Evolutionary conservation across 208 protist genomes (phyloP), one percentile per base, ranked within the genome.

Genomic region (Trypanosomatidae sp.): DNA sequence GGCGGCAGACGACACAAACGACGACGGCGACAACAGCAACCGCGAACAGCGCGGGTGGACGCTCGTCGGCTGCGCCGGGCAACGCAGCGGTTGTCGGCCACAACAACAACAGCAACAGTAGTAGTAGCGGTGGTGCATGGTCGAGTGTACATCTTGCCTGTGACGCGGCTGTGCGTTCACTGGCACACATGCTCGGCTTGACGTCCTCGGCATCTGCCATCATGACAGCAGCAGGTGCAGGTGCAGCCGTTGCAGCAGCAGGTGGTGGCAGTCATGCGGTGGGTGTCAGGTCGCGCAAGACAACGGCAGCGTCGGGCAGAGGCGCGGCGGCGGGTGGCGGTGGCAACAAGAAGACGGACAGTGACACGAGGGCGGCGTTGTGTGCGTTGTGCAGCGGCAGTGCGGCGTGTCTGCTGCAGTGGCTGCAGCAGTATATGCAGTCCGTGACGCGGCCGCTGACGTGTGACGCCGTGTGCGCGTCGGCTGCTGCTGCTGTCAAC

Each of bases 151-250:
- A 35, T 35, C 30, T 15, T n/a, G n/a, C 30, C 11, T n/a, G n/a
- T 35, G 30, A 35, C 30, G n/a, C 30, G n/a, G 11, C 30, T 35
- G 11, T 35, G 30, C n/a, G n/a, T n/a, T 56, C 49, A 21, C 43
- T 65, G 18, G 48, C 22, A 3, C 49, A 48, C 18, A 43, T 50
- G 1, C 57, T 65, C 16, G 50, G 50, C 24, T 65, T 57, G 33
- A 32, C 32, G n/a, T 24, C 35, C 10, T 39, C 49, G 2, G 23
- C 41, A 10, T 37, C 28, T 6, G 32, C 37, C 3, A 15, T n/a
- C 11, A 15, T 11, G 11, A n/a, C n/a, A n/a, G 30, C 11, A 35
- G n/a, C 30, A 35, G n/a, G n/a, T 11, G n/a, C 30, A 35, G 30
- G 11, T 11, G 30, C n/a, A 35, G n/a, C 11, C 11, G 30, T 35